phyloP scores from a whole-genome alignment of 1,139 yeast genomes.

The Magnusiomyces clavatus region DNA sequence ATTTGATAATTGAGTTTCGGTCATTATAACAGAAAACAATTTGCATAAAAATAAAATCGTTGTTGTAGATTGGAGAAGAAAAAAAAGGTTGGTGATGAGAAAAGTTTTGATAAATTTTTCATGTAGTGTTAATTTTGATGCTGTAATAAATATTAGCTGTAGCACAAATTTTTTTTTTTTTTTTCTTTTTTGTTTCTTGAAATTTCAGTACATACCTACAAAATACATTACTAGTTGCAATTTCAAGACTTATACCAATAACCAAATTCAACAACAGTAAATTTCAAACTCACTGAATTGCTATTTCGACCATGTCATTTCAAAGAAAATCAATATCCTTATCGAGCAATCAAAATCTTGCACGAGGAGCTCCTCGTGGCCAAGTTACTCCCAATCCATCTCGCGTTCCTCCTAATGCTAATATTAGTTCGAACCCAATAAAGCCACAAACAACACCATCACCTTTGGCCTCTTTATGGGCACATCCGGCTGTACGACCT shows the following conservation, averaged over 20 bases:
- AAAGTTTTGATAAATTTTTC: neutral
- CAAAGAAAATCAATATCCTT: constrained; percentile 20
- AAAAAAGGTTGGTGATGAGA: neutral
- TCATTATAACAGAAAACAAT: neutral
- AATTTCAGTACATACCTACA: no score
- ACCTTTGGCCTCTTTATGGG: neutral
- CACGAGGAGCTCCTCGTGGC: no score
- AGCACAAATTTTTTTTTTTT: no score
- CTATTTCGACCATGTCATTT: constrained; percentile 19
- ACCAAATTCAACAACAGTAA: no score
- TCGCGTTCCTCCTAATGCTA: neutral
- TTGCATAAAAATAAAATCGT: neutral
- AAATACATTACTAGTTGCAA: no score
- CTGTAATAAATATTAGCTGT: neutral
- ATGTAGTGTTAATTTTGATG: no score
- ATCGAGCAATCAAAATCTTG: constrained; percentile 10
- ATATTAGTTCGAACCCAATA: constrained; percentile 4
- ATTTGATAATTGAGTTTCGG: neutral
- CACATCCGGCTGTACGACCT: constrained; percentile 61
- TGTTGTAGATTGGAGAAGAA: neutral
- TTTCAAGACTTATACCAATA: no score
- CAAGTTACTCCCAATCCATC: no score
- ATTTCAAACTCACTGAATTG: no score
- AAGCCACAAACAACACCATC: neutral
- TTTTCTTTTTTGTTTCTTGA: no score